phyloP scores from a whole-genome alignment of 2,329 filamentous ascomycete species.

The Paecilomyces niveus region DNA sequence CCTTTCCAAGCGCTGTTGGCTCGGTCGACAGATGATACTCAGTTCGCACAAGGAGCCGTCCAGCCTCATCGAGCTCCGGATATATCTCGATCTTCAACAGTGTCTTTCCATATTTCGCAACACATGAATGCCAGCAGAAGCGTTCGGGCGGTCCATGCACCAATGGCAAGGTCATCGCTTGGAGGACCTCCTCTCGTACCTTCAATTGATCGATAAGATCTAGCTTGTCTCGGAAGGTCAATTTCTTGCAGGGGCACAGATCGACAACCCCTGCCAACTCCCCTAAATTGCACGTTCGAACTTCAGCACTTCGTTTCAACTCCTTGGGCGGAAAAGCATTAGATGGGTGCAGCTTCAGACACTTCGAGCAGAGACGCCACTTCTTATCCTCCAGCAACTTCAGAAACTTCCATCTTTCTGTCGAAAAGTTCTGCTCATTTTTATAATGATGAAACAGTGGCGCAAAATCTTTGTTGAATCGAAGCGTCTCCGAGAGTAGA shows the following conservation, averaged over 20 bases:
- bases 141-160: constrained; percentile 20
- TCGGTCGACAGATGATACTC: constrained; percentile 30
- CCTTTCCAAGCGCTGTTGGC: constrained; percentile 28
- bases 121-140: constrained; percentile 33
- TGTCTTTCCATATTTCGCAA: constrained; percentile 26
- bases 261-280: constrained; percentile 30
- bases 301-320: constrained; percentile 24
- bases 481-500: constrained; percentile 24
- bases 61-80: constrained; percentile 25
- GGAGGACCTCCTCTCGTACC: constrained; percentile 19
- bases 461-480: constrained; percentile 32
- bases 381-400: constrained; percentile 26
- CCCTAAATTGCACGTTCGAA: constrained; percentile 26
- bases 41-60: constrained; percentile 26
- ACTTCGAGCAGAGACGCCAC: constrained; percentile 30
- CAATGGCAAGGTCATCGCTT: constrained; percentile 19
- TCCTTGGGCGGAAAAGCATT: constrained; percentile 25
- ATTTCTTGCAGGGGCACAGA: constrained; percentile 33
- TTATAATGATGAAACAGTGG: constrained; percentile 34
- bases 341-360: constrained; percentile 32
- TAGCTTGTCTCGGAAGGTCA: constrained; percentile 31
- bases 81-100: constrained; percentile 27
- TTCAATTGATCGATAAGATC: constrained; percentile 27
- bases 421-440: constrained; percentile 28
- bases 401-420: constrained; percentile 30